Base-by-base conservation (phyloP, 2,329 filamentous ascomycete genomes). In the Bipolaris oryzae region DNA sequence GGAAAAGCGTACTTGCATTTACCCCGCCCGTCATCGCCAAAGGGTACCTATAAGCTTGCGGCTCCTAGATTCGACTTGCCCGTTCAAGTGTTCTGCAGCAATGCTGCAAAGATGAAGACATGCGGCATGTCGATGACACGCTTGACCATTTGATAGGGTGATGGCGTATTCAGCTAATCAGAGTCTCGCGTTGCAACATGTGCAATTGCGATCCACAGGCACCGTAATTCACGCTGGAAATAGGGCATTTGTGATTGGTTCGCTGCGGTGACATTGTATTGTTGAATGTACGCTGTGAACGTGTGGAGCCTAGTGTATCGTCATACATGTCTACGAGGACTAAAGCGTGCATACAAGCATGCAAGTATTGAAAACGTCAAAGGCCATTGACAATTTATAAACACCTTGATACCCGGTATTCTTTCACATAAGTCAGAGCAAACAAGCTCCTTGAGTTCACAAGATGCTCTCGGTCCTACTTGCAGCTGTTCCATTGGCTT, bases 381-480 rank as follows among this genome's bases (percentile, higher is more conserved):
- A 41, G 50, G 15, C n/a, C 7, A 25, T 10, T 20, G 0, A 16
- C 34, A 18, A 41, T 33, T 58, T 50, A 57, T 48, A 60, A 53
- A 31, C 31, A 44, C 34, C 33, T 10, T 35, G 11, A 20, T 34
- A 7, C 15, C 13, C 39, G 7, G n/a, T 5, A 11, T 33, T 20
- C 1, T 4, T 1, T 9, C 5, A 9, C 9, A 37, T 34, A 35
- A 50, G 31, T 23, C 16, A 3, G 31, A 20, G 43, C 10, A 31
- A 31, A 31, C 10, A 31, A 31, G 13, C 34, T 37, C 34, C 3
- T 28, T 18, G 16, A 34, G n/a, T 21, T 7, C 13, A 49, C 44
- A 57, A 37, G n/a, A 68, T 71, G 67, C 42, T 33, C 9, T 45
- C 52, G 21, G 49, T 57, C n/a, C 46, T 67, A 23, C 49, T 68